phyloP scores from a whole-genome alignment of 345 rosid species.

The Ailanthus altissimus region DNA sequence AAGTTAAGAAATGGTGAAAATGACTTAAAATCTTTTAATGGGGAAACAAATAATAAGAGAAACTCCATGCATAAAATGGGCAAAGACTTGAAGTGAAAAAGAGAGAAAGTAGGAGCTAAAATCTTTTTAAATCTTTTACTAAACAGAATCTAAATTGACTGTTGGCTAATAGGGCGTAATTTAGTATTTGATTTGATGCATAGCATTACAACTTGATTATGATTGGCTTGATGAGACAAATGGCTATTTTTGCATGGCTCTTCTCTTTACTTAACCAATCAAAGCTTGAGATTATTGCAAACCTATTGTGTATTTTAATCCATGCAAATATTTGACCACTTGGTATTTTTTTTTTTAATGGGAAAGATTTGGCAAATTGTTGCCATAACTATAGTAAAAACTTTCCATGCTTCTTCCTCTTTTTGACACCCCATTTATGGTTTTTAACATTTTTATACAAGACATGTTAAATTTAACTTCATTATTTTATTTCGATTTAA shows the following conservation, averaged over 20 bases:
- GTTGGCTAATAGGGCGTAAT: background rate
- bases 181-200: background rate
- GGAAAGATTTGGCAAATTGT: too few relatives aligned
- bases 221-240: background rate
- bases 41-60: background rate
- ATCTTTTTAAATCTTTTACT: conserved; percentile 7
- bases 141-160: conserved; percentile 3
- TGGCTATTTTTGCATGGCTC: background rate
- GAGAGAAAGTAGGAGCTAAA: conserved; percentile 5
- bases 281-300: background rate
- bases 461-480: background rate
- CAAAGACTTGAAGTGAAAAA: background rate
- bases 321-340: background rate
- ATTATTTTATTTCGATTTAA: too few relatives aligned
- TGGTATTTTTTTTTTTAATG: too few relatives aligned
- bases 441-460: background rate
- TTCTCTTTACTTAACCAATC: background rate
- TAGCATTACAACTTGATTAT: background rate
- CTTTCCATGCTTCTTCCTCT: background rate
- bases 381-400: background rate
- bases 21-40: background rate
- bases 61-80: background rate
- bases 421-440: background rate
- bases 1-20: background rate
- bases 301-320: background rate